Evolutionary conservation across 345 rosid genomes (phyloP), one percentile per base, ranked within the genome.

Genomic region (Microcos paniculata): DNA sequence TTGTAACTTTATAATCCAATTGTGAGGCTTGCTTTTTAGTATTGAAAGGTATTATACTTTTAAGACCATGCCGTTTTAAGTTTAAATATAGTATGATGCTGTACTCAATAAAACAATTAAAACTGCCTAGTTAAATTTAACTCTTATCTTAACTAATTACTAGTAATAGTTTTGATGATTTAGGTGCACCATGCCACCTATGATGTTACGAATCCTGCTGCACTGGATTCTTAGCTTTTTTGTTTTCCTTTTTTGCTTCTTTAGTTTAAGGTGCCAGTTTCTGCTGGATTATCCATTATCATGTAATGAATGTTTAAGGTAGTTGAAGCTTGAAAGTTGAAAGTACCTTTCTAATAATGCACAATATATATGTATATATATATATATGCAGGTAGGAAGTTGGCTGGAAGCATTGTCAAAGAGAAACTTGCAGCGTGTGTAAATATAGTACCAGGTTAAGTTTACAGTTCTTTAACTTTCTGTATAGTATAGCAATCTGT

Each of bases 401-500:
- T 95, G 83, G 99, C 99, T 74, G 85, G 83, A 52, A 91, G 99
- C 85, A 81, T 95, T 35, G 85, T 93, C 77, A 87, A 84, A 66
- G 96, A 87, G 80, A 95, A 88, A 77, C 95, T 95, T 64, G 99
- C 98, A 40, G 99, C 97, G 2, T 95, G 99, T 81, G 96, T 91
- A 46, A 95, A 95, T 76, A 84, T 90, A 73, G 90, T 95, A 4
- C 97, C 99, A 70, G 98, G 99, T 79, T 30, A 84, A 42, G 75
- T 69, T 15, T 71, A 31, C 72, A 16, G 23, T 59, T 72, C 55
- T 76, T 45, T 49, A n/a, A 33, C 52, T 79, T 52, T 45, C 12
- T 3, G 38, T 2, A 4, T 35, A 0, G 8, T 4, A 57, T 35
- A 24, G 62, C 62, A 9, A 43, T 45, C 2, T 13, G 33, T 43